Percentiles rank a stretch among this genome's conserved stretches.
Conservation (phyloP, 108 stramenopile genomes). For the Schizochytrium sp. region DNA sequence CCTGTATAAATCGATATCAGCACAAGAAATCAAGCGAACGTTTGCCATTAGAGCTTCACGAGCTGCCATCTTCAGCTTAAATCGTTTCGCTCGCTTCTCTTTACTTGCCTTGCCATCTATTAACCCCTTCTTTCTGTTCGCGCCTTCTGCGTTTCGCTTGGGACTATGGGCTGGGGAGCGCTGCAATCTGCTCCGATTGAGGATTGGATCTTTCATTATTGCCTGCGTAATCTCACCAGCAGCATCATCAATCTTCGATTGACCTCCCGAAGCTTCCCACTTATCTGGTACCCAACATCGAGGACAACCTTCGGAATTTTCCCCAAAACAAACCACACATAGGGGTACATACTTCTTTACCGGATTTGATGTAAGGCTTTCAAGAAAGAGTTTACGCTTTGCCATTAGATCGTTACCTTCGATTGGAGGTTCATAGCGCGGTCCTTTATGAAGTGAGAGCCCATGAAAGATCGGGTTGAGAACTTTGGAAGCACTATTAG, state of each 20-base stretch:
- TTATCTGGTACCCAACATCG: slow-evolving; percentile 2
- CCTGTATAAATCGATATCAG: slow-evolving; percentile 33
- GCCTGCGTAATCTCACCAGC: slow-evolving; percentile 28
- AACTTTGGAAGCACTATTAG: not conserved
- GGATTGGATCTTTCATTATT: not conserved
- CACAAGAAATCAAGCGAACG: not conserved
- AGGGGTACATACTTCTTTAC: not conserved
- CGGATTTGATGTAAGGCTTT: slow-evolving; percentile 1
- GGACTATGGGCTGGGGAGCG: too few relatives aligned
- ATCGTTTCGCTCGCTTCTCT: not conserved
- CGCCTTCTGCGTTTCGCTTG: too few relatives aligned
- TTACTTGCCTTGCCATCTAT: not conserved
- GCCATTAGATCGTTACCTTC: not conserved
- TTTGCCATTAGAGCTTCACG: not conserved
- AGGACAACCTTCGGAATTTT: not conserved
- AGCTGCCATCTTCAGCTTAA: slow-evolving; percentile 19
- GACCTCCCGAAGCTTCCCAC: not conserved
- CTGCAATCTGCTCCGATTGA: not conserved
- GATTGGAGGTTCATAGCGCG: slow-evolving; percentile 6
- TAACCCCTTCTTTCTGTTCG: too few relatives aligned
- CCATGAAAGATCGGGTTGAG: slow-evolving; percentile 54
- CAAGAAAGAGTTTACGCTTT: slow-evolving; percentile 6
- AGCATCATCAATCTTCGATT: not conserved
- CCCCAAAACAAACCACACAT: slow-evolving; percentile 39
- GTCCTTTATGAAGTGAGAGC: not conserved